Percentiles rank a stretch among this genome's conserved stretches.
Conservation (phyloP, 1,284 basidiomycete species). For the Cutaneotrichosporon daszewskae region DNA sequence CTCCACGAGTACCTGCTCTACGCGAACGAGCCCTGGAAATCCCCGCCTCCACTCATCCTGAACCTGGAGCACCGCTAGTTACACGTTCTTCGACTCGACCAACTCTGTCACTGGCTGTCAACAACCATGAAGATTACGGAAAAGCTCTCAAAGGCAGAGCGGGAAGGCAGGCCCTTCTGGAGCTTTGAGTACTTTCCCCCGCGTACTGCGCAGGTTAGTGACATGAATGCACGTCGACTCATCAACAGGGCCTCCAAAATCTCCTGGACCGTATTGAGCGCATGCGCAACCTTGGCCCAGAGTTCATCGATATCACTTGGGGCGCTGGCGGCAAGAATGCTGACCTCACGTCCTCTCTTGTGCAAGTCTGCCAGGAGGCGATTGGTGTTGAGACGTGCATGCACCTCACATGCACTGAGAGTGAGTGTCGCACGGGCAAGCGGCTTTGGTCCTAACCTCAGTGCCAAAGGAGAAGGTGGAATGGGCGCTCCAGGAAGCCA, state of each 20-base stretch:
- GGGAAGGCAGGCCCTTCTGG: constrained; percentile 84
- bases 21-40: too few species aligned
- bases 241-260: constrained; percentile 77
- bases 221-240: constrained; percentile 5
- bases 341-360: constrained; percentile 87
- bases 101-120: too few species aligned
- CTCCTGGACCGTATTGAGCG: constrained; percentile 94
- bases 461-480: constrained; percentile 91
- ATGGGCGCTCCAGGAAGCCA: constrained; percentile 86
- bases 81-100: neutral
- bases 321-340: constrained; percentile 94
- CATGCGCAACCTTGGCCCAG: constrained; percentile 90
- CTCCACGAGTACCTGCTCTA: too few species aligned
- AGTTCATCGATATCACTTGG: constrained; percentile 99
- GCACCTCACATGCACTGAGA: constrained; percentile 98
- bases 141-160: constrained; percentile 74
- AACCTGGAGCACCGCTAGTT: too few species aligned
- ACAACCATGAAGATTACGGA: constrained; percentile 77
- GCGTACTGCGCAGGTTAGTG: constrained; percentile 74
- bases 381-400: constrained; percentile 96
- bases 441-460: constrained; percentile 10
- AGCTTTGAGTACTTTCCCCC: constrained; percentile 97
- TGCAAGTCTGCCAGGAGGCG: constrained; percentile 86
- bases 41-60: too few species aligned
- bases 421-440: constrained; percentile 24